These are phyloP conservation scores for Eimeria tenella DNA, from an alignment of 169 alveolate species.

Conservation along the genomic window DNA sequence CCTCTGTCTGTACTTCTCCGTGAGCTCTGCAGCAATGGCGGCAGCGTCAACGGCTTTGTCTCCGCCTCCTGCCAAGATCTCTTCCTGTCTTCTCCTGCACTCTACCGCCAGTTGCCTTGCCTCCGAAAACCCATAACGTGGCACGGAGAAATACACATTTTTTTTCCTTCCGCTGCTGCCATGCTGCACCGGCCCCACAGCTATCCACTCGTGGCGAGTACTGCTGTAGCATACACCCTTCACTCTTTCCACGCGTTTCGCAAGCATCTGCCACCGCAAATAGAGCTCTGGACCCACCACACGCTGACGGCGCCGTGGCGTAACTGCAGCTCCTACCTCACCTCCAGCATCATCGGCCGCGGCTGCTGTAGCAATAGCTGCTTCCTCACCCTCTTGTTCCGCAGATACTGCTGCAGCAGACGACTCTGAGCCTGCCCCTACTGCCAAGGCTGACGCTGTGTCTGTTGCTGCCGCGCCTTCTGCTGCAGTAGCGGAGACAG, in stretches of 20 bases:
- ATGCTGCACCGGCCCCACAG: conserved; percentile 65
- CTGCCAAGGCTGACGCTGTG: conserved; percentile 3
- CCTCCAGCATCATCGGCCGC: conserved; percentile 39
- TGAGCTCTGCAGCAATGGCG: conserved; percentile 68
- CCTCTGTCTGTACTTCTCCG: conserved; percentile 57
- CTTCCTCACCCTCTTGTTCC: conserved; percentile 2
- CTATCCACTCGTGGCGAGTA: conserved; percentile 73
- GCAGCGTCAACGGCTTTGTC: conserved; percentile 67
- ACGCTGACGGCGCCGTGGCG: conserved; percentile 71
- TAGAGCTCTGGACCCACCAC: conserved; percentile 65
- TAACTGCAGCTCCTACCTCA: background rate
- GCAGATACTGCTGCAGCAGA: conserved; percentile 34
- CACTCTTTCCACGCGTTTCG: conserved; percentile 31
- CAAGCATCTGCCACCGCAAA: conserved; percentile 57
- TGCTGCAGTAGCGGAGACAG: background rate
- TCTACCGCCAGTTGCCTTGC: conserved; percentile 73
- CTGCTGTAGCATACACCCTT: conserved; percentile 76
- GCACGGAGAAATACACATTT: conserved; percentile 66
- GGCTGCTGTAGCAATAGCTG: conserved; percentile 28
- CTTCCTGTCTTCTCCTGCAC: conserved; percentile 72
- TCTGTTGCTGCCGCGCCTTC: conserved; percentile 22
- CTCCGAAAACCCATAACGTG: conserved; percentile 66
- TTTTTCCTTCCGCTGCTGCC: conserved; percentile 71
- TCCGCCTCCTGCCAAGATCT: conserved; percentile 62
- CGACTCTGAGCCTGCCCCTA: background rate